phyloP scores from a whole-genome alignment of 75 land plant genomes.

The Adiantum capillusveneris region DNA sequence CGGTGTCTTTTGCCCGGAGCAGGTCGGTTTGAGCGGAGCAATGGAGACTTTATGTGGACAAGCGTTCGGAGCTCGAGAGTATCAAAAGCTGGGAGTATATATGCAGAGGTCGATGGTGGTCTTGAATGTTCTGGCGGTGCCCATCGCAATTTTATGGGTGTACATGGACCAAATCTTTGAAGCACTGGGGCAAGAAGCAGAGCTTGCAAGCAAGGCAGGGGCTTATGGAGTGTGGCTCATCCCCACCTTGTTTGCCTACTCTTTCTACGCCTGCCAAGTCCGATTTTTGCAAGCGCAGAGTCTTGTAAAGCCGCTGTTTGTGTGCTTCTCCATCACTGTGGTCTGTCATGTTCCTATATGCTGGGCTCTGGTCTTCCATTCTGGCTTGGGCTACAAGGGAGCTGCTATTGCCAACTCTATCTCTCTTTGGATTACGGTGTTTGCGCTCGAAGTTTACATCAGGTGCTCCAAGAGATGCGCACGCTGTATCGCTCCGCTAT shows the following conservation, averaged over 20 bases:
- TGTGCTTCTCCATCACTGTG: constrained; percentile 39
- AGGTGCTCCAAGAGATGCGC: constrained; percentile 16
- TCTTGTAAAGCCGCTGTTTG: constrained; percentile 62
- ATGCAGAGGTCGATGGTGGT: constrained; percentile 60
- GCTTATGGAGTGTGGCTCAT: constrained; percentile 51
- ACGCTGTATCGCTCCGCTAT: constrained; percentile 49
- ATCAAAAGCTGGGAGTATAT: constrained; percentile 57
- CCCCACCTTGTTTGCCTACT: constrained; percentile 60
- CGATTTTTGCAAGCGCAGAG: constrained; percentile 71
- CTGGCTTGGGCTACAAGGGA: constrained; percentile 64
- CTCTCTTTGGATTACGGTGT: constrained; percentile 64
- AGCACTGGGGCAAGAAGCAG: constrained; percentile 47
- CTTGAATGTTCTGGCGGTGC: constrained; percentile 40
- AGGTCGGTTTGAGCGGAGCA: constrained; percentile 2
- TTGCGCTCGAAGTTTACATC: constrained; percentile 10
- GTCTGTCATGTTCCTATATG: constrained; percentile 55
- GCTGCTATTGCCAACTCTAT: constrained; percentile 67
- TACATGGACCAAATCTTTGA: constrained; percentile 42
- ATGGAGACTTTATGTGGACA: constrained; percentile 83
- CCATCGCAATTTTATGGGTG: constrained; percentile 57
- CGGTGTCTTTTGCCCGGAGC: too few relatives aligned
- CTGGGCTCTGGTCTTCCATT: constrained; percentile 55
- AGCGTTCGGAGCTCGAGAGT: constrained; percentile 75
- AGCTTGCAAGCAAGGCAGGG: constrained; percentile 50
- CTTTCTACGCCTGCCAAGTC: constrained; percentile 45